Evolutionary conservation across 2,329 filamentous ascomycete genomes (phyloP).

Genomic region (Aspergillus hortae): DNA sequence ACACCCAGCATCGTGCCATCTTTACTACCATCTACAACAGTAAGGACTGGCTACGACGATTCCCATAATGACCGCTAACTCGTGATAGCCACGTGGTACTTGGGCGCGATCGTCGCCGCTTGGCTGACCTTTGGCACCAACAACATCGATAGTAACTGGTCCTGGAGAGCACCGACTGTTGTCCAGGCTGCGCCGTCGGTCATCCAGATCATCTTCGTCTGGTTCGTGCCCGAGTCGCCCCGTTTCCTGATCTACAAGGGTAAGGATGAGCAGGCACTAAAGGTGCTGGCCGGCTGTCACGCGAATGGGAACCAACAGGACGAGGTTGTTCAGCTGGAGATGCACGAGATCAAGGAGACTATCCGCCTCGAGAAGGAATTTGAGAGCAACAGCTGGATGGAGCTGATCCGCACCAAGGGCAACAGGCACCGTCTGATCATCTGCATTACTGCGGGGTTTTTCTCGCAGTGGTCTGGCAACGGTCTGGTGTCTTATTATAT

Average conservation of each 20-base stretch:
- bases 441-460: conserved; percentile 52
- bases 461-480: conserved; percentile 58
- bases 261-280: conserved; percentile 24
- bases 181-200: conserved; percentile 62
- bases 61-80: too few relatives aligned
- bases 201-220: conserved; percentile 51
- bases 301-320: conserved; percentile 39
- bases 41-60: conserved; percentile 2
- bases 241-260: conserved; percentile 44
- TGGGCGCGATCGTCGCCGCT: conserved; percentile 45
- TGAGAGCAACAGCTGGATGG: conserved; percentile 42
- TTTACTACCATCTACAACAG: conserved; percentile 23
- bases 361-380: conserved; percentile 45
- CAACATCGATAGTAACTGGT: conserved; percentile 38
- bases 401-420: conserved; percentile 43
- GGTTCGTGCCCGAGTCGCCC: conserved; percentile 65
- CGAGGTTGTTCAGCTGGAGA: conserved; percentile 21
- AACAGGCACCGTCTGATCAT: conserved; percentile 56
- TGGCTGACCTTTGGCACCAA: conserved; percentile 42
- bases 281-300: conserved; percentile 35
- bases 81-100: conserved; percentile 43
- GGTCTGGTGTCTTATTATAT: conserved; percentile 41
- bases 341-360: conserved; percentile 43
- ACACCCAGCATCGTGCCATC: conserved; percentile 27
- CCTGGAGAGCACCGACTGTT: conserved; percentile 44